These are phyloP conservation scores for Erysimum pusillum DNA, from an alignment of 441 rosid species.

Conservation along the genomic window DNA sequence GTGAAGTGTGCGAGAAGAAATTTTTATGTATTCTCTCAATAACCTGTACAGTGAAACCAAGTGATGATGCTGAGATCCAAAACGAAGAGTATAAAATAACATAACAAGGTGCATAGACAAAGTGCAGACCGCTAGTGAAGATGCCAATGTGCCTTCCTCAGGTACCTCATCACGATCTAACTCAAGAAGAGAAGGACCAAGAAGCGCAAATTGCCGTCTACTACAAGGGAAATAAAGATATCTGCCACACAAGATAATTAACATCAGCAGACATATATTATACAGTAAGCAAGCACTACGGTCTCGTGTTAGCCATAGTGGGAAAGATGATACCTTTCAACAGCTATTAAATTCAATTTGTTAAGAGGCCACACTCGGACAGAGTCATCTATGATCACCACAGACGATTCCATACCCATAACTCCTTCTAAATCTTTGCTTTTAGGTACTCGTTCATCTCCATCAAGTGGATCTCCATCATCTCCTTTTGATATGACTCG, in stretches of 20 bases:
- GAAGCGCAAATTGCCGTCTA: slow-evolving; percentile 96
- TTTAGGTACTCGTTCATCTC: slow-evolving; percentile 94
- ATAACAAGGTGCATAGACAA: slow-evolving; percentile 25
- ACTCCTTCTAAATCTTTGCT: slow-evolving; percentile 99
- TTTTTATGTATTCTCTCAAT: slow-evolving; percentile 82
- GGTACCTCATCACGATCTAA: slow-evolving; percentile 97
- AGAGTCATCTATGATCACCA: slow-evolving; percentile 95
- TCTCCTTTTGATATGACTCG: slow-evolving; percentile 98
- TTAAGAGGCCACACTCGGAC: slow-evolving; percentile 98
- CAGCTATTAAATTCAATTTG: slow-evolving; percentile 88
- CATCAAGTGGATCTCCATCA: slow-evolving; percentile 82
- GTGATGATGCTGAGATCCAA: slow-evolving; percentile 28
- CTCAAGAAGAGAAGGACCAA: slow-evolving; percentile 98
- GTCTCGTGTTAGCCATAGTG: slow-evolving; percentile 7
- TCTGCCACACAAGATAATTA: slow-evolving; percentile 56
- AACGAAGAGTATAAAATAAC: slow-evolving; percentile 22
- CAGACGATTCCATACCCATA: slow-evolving; percentile 96
- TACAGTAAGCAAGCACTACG: slow-evolving; percentile 7
- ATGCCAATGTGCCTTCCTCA: slow-evolving; percentile 96
- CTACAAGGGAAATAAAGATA: slow-evolving; percentile 96
- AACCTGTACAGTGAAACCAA: slow-evolving; percentile 63
- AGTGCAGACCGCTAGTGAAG: slow-evolving; percentile 85
- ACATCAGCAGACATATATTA: slow-evolving; percentile 15
- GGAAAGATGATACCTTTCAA: slow-evolving; percentile 73
- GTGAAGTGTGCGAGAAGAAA: slow-evolving; percentile 75